Evolutionary conservation across 2,329 filamentous ascomycete species (phyloP).

Genomic region (Nemania serpens): DNA sequence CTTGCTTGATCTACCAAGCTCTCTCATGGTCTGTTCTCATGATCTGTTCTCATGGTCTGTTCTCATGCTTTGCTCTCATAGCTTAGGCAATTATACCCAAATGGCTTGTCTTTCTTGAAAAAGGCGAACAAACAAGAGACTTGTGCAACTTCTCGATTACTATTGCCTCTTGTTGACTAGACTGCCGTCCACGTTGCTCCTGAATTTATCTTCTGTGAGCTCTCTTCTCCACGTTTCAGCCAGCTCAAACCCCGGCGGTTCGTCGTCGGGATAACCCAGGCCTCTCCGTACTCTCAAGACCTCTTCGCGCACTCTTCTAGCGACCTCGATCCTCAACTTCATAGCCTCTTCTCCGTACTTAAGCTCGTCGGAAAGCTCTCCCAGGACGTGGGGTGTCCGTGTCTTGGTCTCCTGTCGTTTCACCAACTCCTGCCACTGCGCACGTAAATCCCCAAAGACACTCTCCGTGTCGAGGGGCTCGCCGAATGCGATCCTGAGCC

Average conservation of each 20-base stretch:
- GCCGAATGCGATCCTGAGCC: conserved; percentile 77
- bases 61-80: background rate
- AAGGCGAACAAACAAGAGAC: background rate
- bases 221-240: conserved; percentile 79
- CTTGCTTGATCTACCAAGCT: conserved; percentile 3
- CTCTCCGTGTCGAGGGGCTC: conserved; percentile 73
- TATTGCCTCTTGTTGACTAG: conserved; percentile 46
- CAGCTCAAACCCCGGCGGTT: conserved; percentile 66
- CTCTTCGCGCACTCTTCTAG: conserved; percentile 75
- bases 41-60: background rate
- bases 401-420: conserved; percentile 20
- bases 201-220: conserved; percentile 53
- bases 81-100: background rate
- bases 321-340: conserved; percentile 78
- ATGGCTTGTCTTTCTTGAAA: background rate
- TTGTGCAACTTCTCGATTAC: background rate
- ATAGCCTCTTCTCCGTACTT: conserved; percentile 76
- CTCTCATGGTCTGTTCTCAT: background rate
- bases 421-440: conserved; percentile 73
- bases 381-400: conserved; percentile 49
- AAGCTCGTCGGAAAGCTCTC: conserved; percentile 69
- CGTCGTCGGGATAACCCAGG: conserved; percentile 75
- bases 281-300: conserved; percentile 76
- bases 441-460: conserved; percentile 77
- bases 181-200: conserved; percentile 60